Evolutionary conservation across 2,329 filamentous ascomycete species (phyloP).

Genomic region (Talaromyces sp.): DNA sequence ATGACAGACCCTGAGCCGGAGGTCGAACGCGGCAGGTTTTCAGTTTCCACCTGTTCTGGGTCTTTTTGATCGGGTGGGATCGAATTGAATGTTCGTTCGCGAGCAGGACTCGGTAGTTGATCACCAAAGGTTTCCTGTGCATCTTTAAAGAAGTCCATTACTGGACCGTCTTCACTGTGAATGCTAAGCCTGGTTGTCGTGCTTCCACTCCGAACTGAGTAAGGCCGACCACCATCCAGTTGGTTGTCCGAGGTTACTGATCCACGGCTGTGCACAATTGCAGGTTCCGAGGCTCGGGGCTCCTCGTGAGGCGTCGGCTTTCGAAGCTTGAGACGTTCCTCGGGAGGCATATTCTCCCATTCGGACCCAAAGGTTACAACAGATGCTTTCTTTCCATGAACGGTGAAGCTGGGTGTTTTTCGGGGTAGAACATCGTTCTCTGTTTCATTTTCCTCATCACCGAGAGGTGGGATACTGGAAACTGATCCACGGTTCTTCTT

Average conservation of each 20-base stretch:
- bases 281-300: conserved; percentile 37
- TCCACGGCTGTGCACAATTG: conserved; percentile 29
- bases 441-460: conserved; percentile 49
- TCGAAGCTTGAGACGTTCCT: conserved; percentile 70
- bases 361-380: conserved; percentile 97
- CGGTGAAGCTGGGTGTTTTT: conserved; percentile 84
- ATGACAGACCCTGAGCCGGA: conserved; percentile 12
- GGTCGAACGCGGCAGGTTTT: background rate
- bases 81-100: background rate
- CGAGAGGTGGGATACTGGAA: conserved; percentile 58
- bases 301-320: conserved; percentile 50
- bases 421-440: conserved; percentile 73
- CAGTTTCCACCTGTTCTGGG: background rate
- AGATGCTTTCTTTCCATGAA: conserved; percentile 97
- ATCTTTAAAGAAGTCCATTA: conserved; percentile 25
- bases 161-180: conserved; percentile 27
- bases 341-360: conserved; percentile 74
- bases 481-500: conserved; percentile 75
- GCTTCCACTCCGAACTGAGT: conserved; percentile 66
- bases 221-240: conserved; percentile 54
- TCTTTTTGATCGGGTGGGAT: conserved; percentile 2
- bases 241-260: conserved; percentile 31
- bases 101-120: background rate
- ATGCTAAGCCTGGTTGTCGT: conserved; percentile 66
- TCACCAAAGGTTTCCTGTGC: conserved; percentile 19